phyloP scores from a whole-genome alignment of 768 basidiomycete species.

The Suillus spraguei region DNA sequence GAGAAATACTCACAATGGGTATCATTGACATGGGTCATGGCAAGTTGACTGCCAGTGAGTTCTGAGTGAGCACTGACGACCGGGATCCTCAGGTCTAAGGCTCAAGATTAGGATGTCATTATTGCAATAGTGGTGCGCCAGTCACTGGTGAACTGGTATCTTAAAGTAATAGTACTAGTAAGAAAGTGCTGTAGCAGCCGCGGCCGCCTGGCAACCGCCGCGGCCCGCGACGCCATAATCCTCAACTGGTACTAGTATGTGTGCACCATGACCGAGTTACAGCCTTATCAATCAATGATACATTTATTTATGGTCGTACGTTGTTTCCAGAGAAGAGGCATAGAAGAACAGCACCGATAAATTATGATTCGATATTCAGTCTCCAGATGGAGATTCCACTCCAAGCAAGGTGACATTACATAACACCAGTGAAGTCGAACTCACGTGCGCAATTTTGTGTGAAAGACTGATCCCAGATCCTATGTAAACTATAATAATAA shows the following conservation, averaged over 20 bases:
- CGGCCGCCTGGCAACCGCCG: background rate
- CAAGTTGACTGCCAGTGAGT: too few relatives aligned
- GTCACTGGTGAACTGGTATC: too few relatives aligned
- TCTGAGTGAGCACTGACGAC: background rate
- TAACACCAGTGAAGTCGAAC: background rate
- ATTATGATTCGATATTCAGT: conserved; percentile 17
- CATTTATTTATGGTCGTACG: background rate
- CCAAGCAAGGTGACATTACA: conserved; percentile 25
- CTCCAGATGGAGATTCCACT: conserved; percentile 27
- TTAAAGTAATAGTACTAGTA: too few relatives aligned
- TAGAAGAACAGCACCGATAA: conserved; percentile 20
- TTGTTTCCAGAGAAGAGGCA: conserved; percentile 14
- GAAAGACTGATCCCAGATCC: background rate
- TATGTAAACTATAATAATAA: background rate
- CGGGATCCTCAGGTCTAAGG: background rate
- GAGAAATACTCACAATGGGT: background rate
- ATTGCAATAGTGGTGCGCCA: too few relatives aligned
- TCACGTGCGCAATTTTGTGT: background rate
- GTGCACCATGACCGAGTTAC: too few relatives aligned
- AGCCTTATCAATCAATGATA: too few relatives aligned
- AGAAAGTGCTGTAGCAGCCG: too few relatives aligned
- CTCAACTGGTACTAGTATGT: too few relatives aligned
- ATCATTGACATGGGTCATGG: background rate
- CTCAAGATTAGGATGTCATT: background rate
- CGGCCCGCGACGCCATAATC: too few relatives aligned